Evolutionary conservation across 768 basidiomycete species (phyloP).

Genomic region (Boletus patriciae): DNA sequence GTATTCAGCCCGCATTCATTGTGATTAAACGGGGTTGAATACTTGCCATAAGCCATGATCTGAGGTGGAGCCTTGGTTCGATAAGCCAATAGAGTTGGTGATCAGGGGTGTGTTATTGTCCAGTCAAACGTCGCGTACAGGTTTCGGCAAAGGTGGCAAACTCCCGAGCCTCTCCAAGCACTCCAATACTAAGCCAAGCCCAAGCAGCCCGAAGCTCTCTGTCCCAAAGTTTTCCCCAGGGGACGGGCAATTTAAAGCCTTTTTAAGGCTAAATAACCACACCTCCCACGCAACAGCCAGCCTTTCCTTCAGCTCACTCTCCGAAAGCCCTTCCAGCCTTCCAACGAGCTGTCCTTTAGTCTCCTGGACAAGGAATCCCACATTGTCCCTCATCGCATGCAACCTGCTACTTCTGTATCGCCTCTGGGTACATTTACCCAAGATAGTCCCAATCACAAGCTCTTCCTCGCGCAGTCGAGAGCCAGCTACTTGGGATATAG

Average conservation of each 20-base stretch:
- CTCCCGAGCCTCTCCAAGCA: constrained; percentile 47
- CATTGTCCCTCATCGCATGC: constrained; percentile 62
- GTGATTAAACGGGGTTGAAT: neutral
- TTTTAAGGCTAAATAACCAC: constrained; percentile 56
- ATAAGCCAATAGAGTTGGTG: neutral
- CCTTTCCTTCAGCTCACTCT: constrained; percentile 35
- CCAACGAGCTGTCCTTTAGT: constrained; percentile 42
- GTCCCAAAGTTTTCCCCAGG: constrained; percentile 43
- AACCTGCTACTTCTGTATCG: constrained; percentile 59
- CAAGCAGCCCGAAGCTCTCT: constrained; percentile 69
- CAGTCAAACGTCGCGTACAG: neutral
- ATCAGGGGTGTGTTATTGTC: neutral
- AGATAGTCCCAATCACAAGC: constrained; percentile 70
- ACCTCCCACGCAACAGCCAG: constrained; percentile 62
- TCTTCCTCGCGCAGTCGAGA: constrained; percentile 68
- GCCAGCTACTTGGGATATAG: constrained; percentile 56
- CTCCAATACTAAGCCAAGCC: constrained; percentile 58
- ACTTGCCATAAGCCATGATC: constrained; percentile 24
- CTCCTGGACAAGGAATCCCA: constrained; percentile 50
- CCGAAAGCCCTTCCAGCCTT: constrained; percentile 23
- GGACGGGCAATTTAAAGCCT: constrained; percentile 24
- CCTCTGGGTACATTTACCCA: constrained; percentile 65
- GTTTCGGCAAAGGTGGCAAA: constrained; percentile 23
- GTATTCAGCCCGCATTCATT: constrained; percentile 4
- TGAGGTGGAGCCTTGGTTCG: neutral